phyloP scores from a whole-genome alignment of 73 alveolate genomes.

The Loxodes magnus region DNA sequence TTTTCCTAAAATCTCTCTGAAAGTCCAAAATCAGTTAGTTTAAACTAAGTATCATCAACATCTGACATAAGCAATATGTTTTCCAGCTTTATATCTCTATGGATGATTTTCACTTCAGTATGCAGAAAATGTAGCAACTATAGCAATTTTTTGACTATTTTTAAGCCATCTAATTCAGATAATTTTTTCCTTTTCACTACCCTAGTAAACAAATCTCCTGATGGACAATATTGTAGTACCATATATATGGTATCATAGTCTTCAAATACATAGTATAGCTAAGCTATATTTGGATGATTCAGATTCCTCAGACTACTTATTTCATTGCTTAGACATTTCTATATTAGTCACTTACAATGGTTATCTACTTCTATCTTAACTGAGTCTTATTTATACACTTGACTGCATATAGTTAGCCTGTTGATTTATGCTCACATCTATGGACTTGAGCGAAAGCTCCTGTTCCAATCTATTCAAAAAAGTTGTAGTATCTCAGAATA shows the following conservation, averaged over 20 bases:
- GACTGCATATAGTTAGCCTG: background rate
- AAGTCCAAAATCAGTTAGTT: background rate
- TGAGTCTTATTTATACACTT: background rate
- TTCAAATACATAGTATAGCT: background rate
- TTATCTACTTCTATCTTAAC: too few relatives aligned
- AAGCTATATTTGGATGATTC: background rate
- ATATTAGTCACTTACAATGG: too few relatives aligned
- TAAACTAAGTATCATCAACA: constrained; percentile 14
- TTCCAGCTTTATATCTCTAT: constrained; percentile 51
- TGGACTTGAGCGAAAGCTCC: background rate
- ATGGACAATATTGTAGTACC: background rate
- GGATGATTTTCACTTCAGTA: constrained; percentile 22
- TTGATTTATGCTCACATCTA: background rate
- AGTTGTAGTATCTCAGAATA: background rate
- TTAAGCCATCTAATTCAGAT: background rate
- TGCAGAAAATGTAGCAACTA: background rate
- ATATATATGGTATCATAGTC: background rate
- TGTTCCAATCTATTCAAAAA: background rate
- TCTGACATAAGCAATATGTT: constrained; percentile 34
- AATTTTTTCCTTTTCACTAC: background rate
- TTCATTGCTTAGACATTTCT: background rate
- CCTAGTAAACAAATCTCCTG: background rate
- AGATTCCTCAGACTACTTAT: background rate
- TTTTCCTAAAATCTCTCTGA: background rate
- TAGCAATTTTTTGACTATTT: background rate